Base-by-base conservation (phyloP, 2,329 filamentous ascomycete genomes). In the Celoporthe dispersa region DNA sequence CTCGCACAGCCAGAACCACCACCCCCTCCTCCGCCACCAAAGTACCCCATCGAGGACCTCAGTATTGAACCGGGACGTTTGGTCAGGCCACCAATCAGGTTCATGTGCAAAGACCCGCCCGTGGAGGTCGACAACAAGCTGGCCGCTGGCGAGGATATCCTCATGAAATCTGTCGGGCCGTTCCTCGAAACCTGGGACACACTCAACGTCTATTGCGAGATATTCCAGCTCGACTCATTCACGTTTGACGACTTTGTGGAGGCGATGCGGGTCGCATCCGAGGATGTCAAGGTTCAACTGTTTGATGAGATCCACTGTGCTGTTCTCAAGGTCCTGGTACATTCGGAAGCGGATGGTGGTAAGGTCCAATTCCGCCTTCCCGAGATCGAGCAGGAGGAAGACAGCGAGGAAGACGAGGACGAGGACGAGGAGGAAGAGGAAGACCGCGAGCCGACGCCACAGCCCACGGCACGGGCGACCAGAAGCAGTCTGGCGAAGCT, bases 241-340 rank as follows among this genome's bases (percentile, higher is more conserved):
- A 98, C 95, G 0, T 97, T 98, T 76, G 96, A 99, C 78, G 96
- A 99, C 79, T 98, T 94, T 76, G 86, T 97, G 5, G 92, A 98
- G 78, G 92, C 94, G 0, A 90, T 99, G 85, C 87, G 90, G 64
- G 91, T 94, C 70, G 87, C 92, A 0, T 94, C 90, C 0, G 87
- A 91, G 44, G 89, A 93, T 31, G 83, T 89, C 0, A 90, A 91
- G 9, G 96, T 96, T 66, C 92, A 98, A 77, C 84, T 99, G 0
- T 91, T 98, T 74, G 90, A 93, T 64, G 96, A 99, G 79, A 88
- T 96, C 6, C 95, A 98, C 79, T 99, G 96, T 78, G 91, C 95
- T 0, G 89, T 98, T 3, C 82, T 99, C 71, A 98, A 97, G 78
- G 88, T 94, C 39, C 84, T 98, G 31, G 93, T 98, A 59, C 90